phyloP scores from a whole-genome alignment of 225 moss, liverwort and hornwort genomes.

The Neckera pumila region DNA sequence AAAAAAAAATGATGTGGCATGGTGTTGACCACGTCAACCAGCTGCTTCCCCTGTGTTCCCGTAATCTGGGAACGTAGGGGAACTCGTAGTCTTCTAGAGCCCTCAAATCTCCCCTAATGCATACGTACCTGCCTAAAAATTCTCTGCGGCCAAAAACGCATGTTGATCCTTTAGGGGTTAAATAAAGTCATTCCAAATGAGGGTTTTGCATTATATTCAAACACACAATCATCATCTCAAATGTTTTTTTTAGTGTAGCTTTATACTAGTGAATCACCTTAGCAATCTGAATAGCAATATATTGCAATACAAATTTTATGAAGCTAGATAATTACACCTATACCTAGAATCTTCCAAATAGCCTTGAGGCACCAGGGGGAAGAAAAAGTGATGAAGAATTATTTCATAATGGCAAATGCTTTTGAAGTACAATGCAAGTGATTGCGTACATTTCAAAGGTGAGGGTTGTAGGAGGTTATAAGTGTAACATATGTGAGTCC shows the following conservation, averaged over 20 bases:
- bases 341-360: background rate
- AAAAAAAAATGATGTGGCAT: no score
- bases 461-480: background rate
- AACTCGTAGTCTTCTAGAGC: no score
- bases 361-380: background rate
- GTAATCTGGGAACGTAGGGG: no score
- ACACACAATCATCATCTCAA: background rate
- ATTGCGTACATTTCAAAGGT: background rate
- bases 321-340: accelerated
- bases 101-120: no score
- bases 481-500: background rate
- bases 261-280: background rate
- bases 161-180: no score
- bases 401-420: background rate
- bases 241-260: background rate
- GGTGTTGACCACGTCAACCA: no score
- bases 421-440: background rate
- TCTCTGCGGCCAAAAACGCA: no score
- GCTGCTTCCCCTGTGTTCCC: no score
- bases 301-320: background rate
- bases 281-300: accelerated
- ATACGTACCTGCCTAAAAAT: no score
- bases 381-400: background rate
- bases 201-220: background rate
- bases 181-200: accelerated